phyloP scores from a whole-genome alignment of 1,139 yeast genomes.

The Magnusiomyces fungicola region DNA sequence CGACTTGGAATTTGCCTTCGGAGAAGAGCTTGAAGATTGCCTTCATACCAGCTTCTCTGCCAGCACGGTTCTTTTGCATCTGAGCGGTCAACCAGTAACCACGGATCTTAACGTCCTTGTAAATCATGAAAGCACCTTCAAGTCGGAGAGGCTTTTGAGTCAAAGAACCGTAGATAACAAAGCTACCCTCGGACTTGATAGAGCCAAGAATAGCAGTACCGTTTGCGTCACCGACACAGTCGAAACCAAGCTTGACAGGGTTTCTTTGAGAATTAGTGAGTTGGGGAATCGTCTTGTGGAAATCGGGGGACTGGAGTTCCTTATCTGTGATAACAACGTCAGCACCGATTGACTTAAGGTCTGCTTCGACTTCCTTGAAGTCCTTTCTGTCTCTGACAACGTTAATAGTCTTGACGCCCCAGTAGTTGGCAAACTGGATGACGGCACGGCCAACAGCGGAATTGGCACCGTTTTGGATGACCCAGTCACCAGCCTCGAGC shows the following conservation, averaged over 20 bases:
- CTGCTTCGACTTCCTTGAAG: conserved; percentile 53
- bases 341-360: conserved; percentile 65
- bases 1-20: conserved; percentile 52
- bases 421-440: conserved; percentile 69
- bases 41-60: too few species aligned
- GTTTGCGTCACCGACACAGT: conserved; percentile 89
- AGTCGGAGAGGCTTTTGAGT: conserved; percentile 86
- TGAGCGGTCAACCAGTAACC: conserved; percentile 87
- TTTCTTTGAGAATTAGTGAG: neutral
- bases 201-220: conserved; percentile 54
- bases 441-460: conserved; percentile 94
- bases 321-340: conserved; percentile 89
- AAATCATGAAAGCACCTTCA: conserved; percentile 73
- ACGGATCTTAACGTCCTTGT: conserved; percentile 74
- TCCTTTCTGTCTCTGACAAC: conserved; percentile 82
- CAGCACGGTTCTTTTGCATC: conserved; percentile 58
- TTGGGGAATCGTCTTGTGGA: conserved; percentile 49
- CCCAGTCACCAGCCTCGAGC: conserved; percentile 74
- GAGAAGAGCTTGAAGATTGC: conserved; percentile 41
- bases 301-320: conserved; percentile 62
- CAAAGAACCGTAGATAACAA: conserved; percentile 97
- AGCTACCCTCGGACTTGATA: conserved; percentile 15
- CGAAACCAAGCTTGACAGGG: conserved; percentile 67
- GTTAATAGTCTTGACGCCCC: conserved; percentile 77
- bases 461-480: conserved; percentile 93